Evolutionary conservation across 192 early-diverging fungal genomes (phyloP), one percentile per base, ranked within the genome.

Genomic region (Coemansia sp.): DNA sequence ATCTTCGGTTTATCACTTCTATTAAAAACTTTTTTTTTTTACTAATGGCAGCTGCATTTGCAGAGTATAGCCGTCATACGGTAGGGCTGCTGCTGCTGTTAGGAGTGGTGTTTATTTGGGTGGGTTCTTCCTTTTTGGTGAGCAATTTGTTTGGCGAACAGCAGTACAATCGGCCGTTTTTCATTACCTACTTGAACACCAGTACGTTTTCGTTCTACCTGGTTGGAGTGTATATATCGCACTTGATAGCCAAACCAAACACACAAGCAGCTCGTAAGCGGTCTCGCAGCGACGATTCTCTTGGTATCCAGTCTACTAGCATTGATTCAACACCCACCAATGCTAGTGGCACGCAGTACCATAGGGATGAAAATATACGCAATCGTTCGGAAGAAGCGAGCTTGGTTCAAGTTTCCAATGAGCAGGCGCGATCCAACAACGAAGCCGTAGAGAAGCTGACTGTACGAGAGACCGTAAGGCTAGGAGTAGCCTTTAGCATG

Each of bases 111-210:
- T 58, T 87, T 48, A 89, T 92, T 44, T 92, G 90, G 90, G 86
- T 89, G 3, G 78, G 80, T 0, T 87, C 85, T 38, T 88, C 87
- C 15, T 92, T 89, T 65, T 63, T 90, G 12, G 86, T 88, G 72
- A 89, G 83, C 81, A 84, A 78, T 70, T 81, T 90, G 19, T 89
- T 90, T 77, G 81, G 70, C 40, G 80, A 86, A 37, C 78, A 82
- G 48, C 62, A 82, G 16, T 92, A 82, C 72, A 83, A 85, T 70
- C 85, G 81, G 41, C 88, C 90, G 3, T 89, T 90, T 59, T 78
- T 89, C 26, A 79, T 92, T 28, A 92, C 90, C 10, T 92, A 88
- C 69, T 39, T 88, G 38, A 90, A 87, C 72, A 90, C 88, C 0
- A 78, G 83, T 3, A 80, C 87, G 0, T 90, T 92, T 66, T 85